Evolutionary conservation across 345 rosid species (phyloP).

Genomic region (Syzygium jambos): DNA sequence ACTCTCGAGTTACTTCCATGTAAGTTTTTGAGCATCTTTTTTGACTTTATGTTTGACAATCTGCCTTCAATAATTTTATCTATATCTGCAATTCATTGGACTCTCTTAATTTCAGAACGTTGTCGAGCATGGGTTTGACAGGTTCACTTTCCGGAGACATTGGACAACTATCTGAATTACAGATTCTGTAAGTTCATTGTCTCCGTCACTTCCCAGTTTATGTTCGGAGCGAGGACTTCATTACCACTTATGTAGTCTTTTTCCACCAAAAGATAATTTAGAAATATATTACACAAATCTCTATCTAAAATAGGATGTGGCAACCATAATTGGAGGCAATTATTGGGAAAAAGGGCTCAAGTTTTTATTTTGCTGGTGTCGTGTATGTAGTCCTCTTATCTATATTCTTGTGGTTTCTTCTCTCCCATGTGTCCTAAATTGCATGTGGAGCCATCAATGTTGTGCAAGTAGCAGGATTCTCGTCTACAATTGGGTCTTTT

Average conservation of each 20-base stretch:
- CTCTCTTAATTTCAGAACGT: conserved; percentile 34
- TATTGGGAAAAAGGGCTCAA: background rate
- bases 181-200: conserved; percentile 37
- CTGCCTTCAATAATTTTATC: background rate
- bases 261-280: background rate
- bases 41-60: background rate
- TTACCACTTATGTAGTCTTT: background rate
- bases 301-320: background rate
- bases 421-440: background rate
- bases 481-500: background rate
- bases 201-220: background rate
- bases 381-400: background rate
- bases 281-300: background rate
- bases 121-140: conserved; percentile 42
- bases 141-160: conserved; percentile 60
- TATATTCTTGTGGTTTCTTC: background rate
- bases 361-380: background rate
- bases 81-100: background rate
- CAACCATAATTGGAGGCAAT: background rate
- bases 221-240: background rate
- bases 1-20: conserved; percentile 49
- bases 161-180: conserved; percentile 41
- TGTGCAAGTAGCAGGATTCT: background rate
- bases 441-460: background rate
- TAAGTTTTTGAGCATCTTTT: conserved; percentile 10